Evolutionary conservation across 345 rosid genomes (phyloP).

Genomic region (Citrus mangshanensis): DNA sequence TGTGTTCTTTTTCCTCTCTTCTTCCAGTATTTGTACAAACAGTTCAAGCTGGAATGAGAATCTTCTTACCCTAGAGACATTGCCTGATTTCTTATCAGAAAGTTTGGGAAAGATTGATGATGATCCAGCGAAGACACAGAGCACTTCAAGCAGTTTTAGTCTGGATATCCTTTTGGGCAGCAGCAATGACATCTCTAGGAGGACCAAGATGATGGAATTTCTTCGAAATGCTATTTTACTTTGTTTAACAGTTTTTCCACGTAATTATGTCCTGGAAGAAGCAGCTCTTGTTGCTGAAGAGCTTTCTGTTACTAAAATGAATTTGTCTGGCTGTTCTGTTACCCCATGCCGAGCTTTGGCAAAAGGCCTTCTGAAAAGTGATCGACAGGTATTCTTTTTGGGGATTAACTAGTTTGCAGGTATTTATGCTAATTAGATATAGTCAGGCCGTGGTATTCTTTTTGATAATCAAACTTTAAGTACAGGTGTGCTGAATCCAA

Average conservation of each 20-base stretch:
- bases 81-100: conserved; percentile 53
- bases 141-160: conserved; percentile 29
- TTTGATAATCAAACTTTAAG: not conserved
- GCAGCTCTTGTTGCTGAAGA: conserved; percentile 92
- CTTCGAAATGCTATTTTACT: conserved; percentile 79
- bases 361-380: conserved; percentile 81
- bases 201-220: conserved; percentile 67
- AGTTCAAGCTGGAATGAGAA: conserved; percentile 82
- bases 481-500: not conserved
- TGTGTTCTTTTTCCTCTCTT: not conserved
- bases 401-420: not conserved
- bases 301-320: conserved; percentile 51
- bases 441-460: not conserved
- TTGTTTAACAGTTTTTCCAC: conserved; percentile 74
- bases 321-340: conserved; percentile 47
- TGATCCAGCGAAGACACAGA: conserved; percentile 28
- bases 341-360: conserved; percentile 84
- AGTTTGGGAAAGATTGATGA: conserved; percentile 48
- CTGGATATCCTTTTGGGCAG: conserved; percentile 47
- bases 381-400: conserved; percentile 68
- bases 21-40: conserved; percentile 67
- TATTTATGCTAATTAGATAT: not conserved
- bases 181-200: conserved; percentile 42
- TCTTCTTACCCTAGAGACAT: conserved; percentile 51
- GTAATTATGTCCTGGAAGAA: conserved; percentile 73